phyloP scores from a whole-genome alignment of 2,329 filamentous ascomycete species.

The Dothideomycetes sp. region DNA sequence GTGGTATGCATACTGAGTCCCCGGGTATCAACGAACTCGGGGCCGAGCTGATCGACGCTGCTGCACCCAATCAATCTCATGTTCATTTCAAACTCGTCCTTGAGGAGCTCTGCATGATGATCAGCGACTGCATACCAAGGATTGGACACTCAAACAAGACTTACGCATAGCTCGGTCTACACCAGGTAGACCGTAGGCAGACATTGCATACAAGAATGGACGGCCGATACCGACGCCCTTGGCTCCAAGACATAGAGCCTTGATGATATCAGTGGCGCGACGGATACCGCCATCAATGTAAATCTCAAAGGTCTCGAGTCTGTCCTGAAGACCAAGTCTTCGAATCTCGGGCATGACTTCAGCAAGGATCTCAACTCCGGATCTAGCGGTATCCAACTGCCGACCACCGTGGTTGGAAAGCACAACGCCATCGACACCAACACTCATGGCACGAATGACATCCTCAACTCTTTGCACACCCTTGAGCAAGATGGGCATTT shows the following conservation, averaged over 20 bases:
- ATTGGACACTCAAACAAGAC: constrained; percentile 14
- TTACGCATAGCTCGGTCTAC: constrained; percentile 77
- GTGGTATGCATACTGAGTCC: constrained; percentile 54
- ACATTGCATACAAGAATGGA: constrained; percentile 95
- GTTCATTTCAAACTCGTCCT: constrained; percentile 98
- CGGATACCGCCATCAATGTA: constrained; percentile 87
- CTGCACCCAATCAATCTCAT: constrained; percentile 86
- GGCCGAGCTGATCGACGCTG: constrained; percentile 65
- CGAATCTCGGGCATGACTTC: constrained; percentile 86
- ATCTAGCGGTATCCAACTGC: constrained; percentile 84
- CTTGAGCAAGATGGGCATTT: constrained; percentile 93
- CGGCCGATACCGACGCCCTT: constrained; percentile 87
- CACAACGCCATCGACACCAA: constrained; percentile 76
- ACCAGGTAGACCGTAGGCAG: constrained; percentile 73
- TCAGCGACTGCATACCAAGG: neutral
- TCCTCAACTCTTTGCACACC: constrained; percentile 95
- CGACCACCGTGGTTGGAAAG: constrained; percentile 93
- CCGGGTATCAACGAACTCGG: constrained; percentile 67
- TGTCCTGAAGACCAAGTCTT: constrained; percentile 58
- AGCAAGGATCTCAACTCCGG: constrained; percentile 78
- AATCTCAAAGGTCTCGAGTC: constrained; percentile 71
- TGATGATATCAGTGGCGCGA: constrained; percentile 86
- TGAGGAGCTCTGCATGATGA: constrained; percentile 45
- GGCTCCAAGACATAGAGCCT: constrained; percentile 85
- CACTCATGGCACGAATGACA: constrained; percentile 64